These are phyloP conservation scores for Pluteus cervinus DNA, from an alignment of 768 basidiomycete genomes.

Conservation along the genomic window DNA sequence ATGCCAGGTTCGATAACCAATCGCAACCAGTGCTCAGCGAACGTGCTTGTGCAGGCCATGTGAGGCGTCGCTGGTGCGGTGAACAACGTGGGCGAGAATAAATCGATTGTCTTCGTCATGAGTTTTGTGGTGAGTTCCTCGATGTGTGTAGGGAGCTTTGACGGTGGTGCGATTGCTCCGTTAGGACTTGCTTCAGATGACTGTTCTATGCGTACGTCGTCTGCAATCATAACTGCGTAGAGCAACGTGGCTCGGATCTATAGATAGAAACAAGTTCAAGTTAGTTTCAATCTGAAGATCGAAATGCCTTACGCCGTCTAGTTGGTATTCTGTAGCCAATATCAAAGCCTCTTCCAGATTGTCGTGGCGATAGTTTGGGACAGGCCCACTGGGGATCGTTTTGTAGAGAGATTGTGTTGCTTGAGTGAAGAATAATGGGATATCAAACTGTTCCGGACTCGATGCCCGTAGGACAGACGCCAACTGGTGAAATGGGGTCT, in stretches of 20 bases:
- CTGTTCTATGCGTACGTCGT: too few species aligned
- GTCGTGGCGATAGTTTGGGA: conserved; percentile 34
- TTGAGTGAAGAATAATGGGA: conserved; percentile 44
- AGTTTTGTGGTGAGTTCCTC: conserved; percentile 39
- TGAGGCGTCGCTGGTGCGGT: conserved; percentile 65
- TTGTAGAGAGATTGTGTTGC: conserved; percentile 35
- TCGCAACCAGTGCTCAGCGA: conserved; percentile 69
- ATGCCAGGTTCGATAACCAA: conserved; percentile 66
- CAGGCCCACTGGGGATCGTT: conserved; percentile 45
- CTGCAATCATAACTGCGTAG: too few species aligned
- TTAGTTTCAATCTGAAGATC: conserved; percentile 1
- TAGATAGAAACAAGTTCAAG: too few species aligned
- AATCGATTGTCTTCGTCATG: conserved; percentile 49
- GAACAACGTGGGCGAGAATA: conserved; percentile 71
- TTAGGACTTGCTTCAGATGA: conserved; percentile 3
- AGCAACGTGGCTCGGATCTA: too few species aligned
- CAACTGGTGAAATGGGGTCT: conserved; percentile 40
- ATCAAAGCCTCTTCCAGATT: conserved; percentile 48
- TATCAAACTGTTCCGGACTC: conserved; percentile 47
- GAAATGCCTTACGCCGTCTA: conserved; percentile 38
- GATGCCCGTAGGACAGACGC: conserved; percentile 52
- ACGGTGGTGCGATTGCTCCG: conserved; percentile 2
- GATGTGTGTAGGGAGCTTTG: conserved; percentile 22
- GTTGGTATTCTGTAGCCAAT: conserved; percentile 40
- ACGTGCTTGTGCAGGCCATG: conserved; percentile 67